Base-by-base conservation (phyloP, 2,329 filamentous ascomycete genomes). In the Aspergillus unguis region DNA sequence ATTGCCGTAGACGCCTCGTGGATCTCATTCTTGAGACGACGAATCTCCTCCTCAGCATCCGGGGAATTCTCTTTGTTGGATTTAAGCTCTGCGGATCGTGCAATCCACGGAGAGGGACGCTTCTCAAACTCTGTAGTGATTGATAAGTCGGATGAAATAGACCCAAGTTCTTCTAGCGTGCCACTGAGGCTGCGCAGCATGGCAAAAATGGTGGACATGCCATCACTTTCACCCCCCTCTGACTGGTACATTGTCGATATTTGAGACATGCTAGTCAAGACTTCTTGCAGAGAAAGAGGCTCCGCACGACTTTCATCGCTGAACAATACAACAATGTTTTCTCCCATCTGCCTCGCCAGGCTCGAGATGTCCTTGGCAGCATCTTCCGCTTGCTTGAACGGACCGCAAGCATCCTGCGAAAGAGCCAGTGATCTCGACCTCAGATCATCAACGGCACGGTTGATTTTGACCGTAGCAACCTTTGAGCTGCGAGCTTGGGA, bases 21-120 rank as follows among this genome's bases (percentile, higher is more conserved):
- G 59, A 94, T 82, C 60, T 92, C 87, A 48, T 92, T 88, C 62
- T 86, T 90, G 52, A 96, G 77, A 23, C 86, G 84, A 5, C 87
- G 83, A 49, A 96, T 81, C 68, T 96, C 89, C 64, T 92, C 88
- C 65, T 96, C 90, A 0, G 87, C 85, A 64, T 96, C 90, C 36
- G 91, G 80, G 0, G 90, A 86, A 33, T 90, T 83, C 25, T 84
- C 85, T 75, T 94, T 92, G 59, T 87, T 86, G n/a, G 84, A 84
- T 70, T 87, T 90, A 48, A 97, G 80, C 63, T 94, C 87, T 62
- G 88, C 84, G 3, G 90, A 86, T 49, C 92, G 86, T 31, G 90
- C 79, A 48, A 88, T 80, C 94, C 94, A 99, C 2, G 94, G 94
- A 3, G 87, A 82, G 0, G 83, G 79, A 25, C 79, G 81, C 57